phyloP scores from a whole-genome alignment of 441 rosid species.

The Iberis amara region DNA sequence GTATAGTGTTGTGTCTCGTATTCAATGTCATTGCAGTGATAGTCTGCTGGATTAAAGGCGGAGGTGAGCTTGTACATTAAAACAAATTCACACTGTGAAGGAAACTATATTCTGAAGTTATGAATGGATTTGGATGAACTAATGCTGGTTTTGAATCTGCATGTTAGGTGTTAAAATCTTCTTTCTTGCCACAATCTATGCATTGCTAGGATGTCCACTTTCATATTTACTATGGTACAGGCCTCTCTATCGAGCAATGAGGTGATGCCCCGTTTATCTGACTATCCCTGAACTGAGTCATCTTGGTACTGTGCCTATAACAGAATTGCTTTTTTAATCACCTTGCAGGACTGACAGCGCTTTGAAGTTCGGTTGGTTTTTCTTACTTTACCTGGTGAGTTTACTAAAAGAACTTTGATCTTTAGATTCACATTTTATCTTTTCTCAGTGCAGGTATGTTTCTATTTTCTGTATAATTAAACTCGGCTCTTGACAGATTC shows the following conservation, averaged over 20 bases:
- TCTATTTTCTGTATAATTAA: constrained; percentile 8
- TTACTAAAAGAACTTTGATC: neutral
- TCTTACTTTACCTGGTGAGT: constrained; percentile 83
- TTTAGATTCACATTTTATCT: neutral
- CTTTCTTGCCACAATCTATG: constrained; percentile 75
- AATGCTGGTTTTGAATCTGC: constrained; percentile 7
- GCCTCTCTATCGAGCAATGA: constrained; percentile 89
- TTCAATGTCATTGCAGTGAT: constrained; percentile 69
- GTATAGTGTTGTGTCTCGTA: constrained; percentile 69
- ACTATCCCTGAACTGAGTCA: neutral
- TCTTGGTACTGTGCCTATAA: neutral
- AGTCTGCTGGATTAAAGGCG: constrained; percentile 81
- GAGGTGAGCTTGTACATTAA: constrained; percentile 44
- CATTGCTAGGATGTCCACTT: constrained; percentile 65
- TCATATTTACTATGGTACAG: constrained; percentile 86
- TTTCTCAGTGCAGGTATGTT: neutral
- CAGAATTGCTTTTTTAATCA: constrained; percentile 3
- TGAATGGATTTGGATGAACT: constrained; percentile 7
- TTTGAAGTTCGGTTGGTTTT: constrained; percentile 79
- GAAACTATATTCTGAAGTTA: neutral
- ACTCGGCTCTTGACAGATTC: constrained; percentile 45
- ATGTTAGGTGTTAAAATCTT: constrained; percentile 69
- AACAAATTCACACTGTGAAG: neutral
- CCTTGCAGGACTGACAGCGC: constrained; percentile 85
- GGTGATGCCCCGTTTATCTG: constrained; percentile 31